Base-by-base conservation (phyloP, 805 yeast genomes). In the Saturnispora quitensis region DNA sequence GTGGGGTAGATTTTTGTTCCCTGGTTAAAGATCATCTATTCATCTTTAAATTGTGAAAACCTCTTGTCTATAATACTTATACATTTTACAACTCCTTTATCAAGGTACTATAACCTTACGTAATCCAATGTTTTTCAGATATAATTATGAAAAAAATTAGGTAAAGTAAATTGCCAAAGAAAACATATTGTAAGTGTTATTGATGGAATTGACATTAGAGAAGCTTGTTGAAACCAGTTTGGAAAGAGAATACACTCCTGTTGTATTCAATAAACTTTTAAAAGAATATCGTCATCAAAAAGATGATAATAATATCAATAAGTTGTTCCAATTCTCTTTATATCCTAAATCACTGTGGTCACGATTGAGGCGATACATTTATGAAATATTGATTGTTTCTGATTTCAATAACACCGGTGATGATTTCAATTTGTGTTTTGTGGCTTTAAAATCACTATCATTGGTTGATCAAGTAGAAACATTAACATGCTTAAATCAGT, bases 1-100 rank as follows among this genome's bases (percentile, higher is more conserved):
- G 20, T 68, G 68, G 67, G 72, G 73, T 9, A 54, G 53, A 18
- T 58, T 64, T 34, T 52, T 69, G 25, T 68, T 69, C 56, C 69
- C 71, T 7, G 65, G 61, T 42, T 55, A 44, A 52, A 24, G 13
- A 12, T 10, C 31, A n/a, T 10, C 5, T 17, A 8, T 18, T 6
- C 5, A 10, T 12, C 22, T 8, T 5, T 5, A 18, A 6, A 24
- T 12, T 18, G 42, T 18, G 10, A 4, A 3, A 8, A 3, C 22
- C 22, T 35, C 22, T 18, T 38, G 42, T 20, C 13, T 38, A 38
- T 38, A 38, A 9, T 31, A 38, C 7, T 25, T n/a, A 13, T 20
- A 43, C 38, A 34, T n/a, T 47, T 33, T 22, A 5, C 17, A 13
- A 4, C 44, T 36, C 5, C 20, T 25, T 22, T 13, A 42, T 28